These are phyloP conservation scores for Steccherinum ochraceum DNA, from an alignment of 768 basidiomycete genomes.

Conservation along the genomic window DNA sequence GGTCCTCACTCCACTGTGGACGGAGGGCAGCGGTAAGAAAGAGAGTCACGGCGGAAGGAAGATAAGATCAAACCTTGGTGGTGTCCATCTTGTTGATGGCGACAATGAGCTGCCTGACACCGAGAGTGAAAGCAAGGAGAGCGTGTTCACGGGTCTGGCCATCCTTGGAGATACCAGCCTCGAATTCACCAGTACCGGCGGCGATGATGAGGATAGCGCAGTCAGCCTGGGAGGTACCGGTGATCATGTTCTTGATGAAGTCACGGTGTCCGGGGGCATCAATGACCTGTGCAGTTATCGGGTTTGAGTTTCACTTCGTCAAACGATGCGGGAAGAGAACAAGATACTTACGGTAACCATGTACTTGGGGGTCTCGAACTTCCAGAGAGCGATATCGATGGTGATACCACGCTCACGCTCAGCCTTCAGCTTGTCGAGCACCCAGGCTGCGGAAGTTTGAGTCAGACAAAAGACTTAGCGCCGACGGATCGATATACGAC, in stretches of 20 bases:
- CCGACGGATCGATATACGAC: constrained; percentile 22
- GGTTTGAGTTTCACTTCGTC: background rate
- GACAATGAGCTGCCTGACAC: constrained; percentile 99
- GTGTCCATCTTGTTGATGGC: constrained; percentile 99
- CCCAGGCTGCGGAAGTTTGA: constrained; percentile 70
- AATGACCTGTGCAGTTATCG: constrained; percentile 61
- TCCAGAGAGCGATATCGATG: constrained; percentile 99
- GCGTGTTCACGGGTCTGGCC: constrained; percentile 99
- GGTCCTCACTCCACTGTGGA: constrained; percentile 94
- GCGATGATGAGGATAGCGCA: constrained; percentile 99
- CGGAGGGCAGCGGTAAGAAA: background rate
- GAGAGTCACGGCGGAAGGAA: constrained; percentile 1
- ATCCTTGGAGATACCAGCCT: constrained; percentile 99
- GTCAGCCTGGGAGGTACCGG: constrained; percentile 99
- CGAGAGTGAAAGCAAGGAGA: constrained; percentile 98
- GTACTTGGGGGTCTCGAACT: constrained; percentile 99
- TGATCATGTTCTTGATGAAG: constrained; percentile 99
- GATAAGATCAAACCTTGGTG: constrained; percentile 62
- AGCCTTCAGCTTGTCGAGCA: constrained; percentile 99
- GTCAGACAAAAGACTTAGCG: constrained; percentile 8
- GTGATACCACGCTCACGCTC: constrained; percentile 99
- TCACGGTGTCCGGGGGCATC: constrained; percentile 99
- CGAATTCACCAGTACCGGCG: constrained; percentile 99
- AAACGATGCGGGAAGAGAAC: background rate
- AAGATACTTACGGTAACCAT: constrained; percentile 72